A percentile compares a stretch with the other conserved stretches of the same genome.
phyloP scores from a whole-genome alignment of 176 grass and related monocot species.

The Juncus inflexus region DNA sequence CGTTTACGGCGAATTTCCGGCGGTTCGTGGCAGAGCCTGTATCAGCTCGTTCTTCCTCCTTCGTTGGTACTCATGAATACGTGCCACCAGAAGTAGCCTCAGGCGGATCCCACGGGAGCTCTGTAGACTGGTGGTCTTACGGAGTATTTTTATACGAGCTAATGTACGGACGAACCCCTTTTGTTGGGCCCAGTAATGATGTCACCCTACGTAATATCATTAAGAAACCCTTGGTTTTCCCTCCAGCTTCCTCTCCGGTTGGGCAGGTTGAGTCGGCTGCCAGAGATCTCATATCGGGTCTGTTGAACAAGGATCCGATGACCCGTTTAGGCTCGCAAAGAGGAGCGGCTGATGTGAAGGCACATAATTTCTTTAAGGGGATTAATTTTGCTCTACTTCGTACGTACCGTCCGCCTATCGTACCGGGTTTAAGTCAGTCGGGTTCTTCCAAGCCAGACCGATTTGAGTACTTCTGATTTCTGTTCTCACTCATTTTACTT shows the following conservation, averaged over 20 bases:
- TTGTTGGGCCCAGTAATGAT: constrained; percentile 55
- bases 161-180: constrained; percentile 70
- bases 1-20: neutral
- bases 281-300: constrained; percentile 61
- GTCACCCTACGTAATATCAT: constrained; percentile 82
- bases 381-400: constrained; percentile 77
- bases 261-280: constrained; percentile 27
- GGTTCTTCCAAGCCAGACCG: constrained; percentile 38
- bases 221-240: constrained; percentile 50
- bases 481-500: neutral
- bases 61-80: constrained; percentile 97
- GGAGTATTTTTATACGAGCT: constrained; percentile 94
- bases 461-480: constrained; percentile 56
- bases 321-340: constrained; percentile 50
- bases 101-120: constrained; percentile 72
- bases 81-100: constrained; percentile 76
- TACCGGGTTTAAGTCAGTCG: constrained; percentile 39
- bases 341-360: constrained; percentile 71
- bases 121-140: constrained; percentile 97
- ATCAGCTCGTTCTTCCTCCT: constrained; percentile 66
- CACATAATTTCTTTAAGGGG: constrained; percentile 79
- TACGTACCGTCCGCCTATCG: constrained; percentile 54
- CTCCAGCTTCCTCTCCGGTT: neutral
- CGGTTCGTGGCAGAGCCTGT: constrained; percentile 82
- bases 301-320: constrained; percentile 69